Conservation (phyloP, 2,329 filamentous ascomycete genomes). For the Microsporum ferrugineum region DNA sequence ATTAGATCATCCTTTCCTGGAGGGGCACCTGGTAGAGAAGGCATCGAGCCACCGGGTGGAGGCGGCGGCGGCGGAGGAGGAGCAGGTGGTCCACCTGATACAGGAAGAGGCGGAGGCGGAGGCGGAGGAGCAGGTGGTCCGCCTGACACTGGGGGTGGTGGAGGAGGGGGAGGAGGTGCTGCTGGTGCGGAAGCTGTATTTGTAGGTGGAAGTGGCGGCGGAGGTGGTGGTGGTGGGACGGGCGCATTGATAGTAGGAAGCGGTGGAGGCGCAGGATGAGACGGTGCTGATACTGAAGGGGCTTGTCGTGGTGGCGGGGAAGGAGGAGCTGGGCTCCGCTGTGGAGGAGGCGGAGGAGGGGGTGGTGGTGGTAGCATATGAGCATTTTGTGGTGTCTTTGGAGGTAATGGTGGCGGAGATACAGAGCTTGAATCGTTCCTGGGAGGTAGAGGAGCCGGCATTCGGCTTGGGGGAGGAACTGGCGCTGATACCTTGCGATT, state of each 20-base stretch:
- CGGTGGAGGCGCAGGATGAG: slow-evolving; percentile 33
- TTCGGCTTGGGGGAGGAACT: slow-evolving; percentile 63
- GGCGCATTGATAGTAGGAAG: slow-evolving; percentile 42
- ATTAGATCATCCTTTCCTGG: slow-evolving; percentile 35
- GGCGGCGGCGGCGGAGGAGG: slow-evolving; percentile 44
- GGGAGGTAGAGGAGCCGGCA: slow-evolving; percentile 34
- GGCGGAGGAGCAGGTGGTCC: slow-evolving; percentile 10
- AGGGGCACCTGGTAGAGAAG: slow-evolving; percentile 32
- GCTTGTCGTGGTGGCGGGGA: slow-evolving; percentile 25
- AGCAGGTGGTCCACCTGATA: slow-evolving; percentile 25
- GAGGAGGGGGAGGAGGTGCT: slow-evolving; percentile 29
- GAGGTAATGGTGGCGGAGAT: slow-evolving; percentile 35
- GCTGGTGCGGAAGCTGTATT: slow-evolving; percentile 16
- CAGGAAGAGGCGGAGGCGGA: slow-evolving; percentile 28
- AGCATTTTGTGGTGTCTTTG: slow-evolving; percentile 40
- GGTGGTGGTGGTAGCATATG: slow-evolving; percentile 38
- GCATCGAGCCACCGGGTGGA: slow-evolving; percentile 27
- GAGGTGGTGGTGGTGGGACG: slow-evolving; percentile 19
- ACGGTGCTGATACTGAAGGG: slow-evolving; percentile 13
- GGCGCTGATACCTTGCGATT: slow-evolving; percentile 51
- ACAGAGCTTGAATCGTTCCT: slow-evolving; percentile 31
- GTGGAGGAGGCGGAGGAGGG: slow-evolving; percentile 30
- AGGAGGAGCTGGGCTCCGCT: slow-evolving; percentile 18
- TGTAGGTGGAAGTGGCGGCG: slow-evolving; percentile 26
- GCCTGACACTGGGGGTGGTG: slow-evolving; percentile 28